Base-by-base conservation (phyloP, 2,329 filamentous ascomycete genomes). In the Cytospora piceicola region DNA sequence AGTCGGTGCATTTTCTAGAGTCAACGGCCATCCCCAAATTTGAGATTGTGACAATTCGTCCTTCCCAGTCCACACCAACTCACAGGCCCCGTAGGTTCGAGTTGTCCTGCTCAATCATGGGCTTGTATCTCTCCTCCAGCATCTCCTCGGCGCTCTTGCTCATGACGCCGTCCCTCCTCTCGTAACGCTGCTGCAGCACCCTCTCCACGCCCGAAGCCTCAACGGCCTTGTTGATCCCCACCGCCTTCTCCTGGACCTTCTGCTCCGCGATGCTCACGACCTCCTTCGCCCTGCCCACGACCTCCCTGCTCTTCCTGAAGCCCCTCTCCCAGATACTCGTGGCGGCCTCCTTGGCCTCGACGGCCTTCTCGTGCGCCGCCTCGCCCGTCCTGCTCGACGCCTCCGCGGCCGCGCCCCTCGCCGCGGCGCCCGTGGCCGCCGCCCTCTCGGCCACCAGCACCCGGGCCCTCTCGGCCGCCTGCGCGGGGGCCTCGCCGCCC, bases 121-220 rank as follows among this genome's bases (percentile, higher is more conserved):
- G 81, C 70, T 74, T 79, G 71, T 88, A 88, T 70, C 86, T 78
- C 73, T 87, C 83, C 58, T 77, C 79, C 61, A 89, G 75, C 52
- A 81, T 78, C 72, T 87, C 82, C 68, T 84, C 79, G 24, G 84
- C 82, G 55, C 78, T 83, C 76, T 82, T 82, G 67, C 80, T 77
- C 69, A 80, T 72, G 62, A 73, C 73, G 17, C 74, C 72, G 8
- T 74, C 74, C 52, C 78, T 80, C 73, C 82, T 29, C 52, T 66
- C 77, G 69, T 82, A 88, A 58, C 85, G 78, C 75, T 87, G 77
- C 64, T 80, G 76, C 67, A 84, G 76, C 12, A 84, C 84, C 73
- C 75, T 80, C 71, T 87, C 79, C 20, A 83, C 78, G 2, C 81
- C 75, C 5, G 79, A 71, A 20, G n/a, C 55, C 24, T 58, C 51